phyloP scores from a whole-genome alignment of 371 early-diverging fungal species.

The Rhizopus delemar region DNA sequence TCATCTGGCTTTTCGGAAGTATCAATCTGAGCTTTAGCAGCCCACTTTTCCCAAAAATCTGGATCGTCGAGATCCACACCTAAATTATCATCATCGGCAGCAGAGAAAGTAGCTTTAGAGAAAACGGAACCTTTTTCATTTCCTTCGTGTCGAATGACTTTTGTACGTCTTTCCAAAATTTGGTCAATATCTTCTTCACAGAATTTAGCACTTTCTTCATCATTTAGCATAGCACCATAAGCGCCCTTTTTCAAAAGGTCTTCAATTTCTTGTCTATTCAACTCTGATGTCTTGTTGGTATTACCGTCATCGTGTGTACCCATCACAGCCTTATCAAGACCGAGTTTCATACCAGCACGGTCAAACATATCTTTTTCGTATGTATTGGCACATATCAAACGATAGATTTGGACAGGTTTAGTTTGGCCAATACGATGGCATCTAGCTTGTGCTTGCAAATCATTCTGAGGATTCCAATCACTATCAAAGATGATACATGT shows the following conservation, averaged over 20 bases:
- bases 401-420: slow-evolving; percentile 85
- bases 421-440: slow-evolving; percentile 97
- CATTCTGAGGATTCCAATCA: slow-evolving; percentile 98
- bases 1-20: slow-evolving; percentile 53
- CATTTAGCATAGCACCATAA: slow-evolving; percentile 87
- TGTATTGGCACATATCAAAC: slow-evolving; percentile 88
- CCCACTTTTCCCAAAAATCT: slow-evolving; percentile 95
- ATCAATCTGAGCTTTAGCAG: slow-evolving; percentile 72
- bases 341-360: slow-evolving; percentile 90
- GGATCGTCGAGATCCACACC: slow-evolving; percentile 90
- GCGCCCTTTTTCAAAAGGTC: slow-evolving; percentile 90
- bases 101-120: slow-evolving; percentile 92
- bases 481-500: slow-evolving; percentile 95
- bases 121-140: slow-evolving; percentile 81
- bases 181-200: slow-evolving; percentile 97
- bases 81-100: slow-evolving; percentile 31
- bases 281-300: slow-evolving; percentile 21
- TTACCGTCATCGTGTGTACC: slow-evolving; percentile 14
- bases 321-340: slow-evolving; percentile 89
- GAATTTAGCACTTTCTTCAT: slow-evolving; percentile 80
- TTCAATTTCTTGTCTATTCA: slow-evolving; percentile 85
- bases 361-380: slow-evolving; percentile 98
- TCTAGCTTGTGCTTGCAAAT: slow-evolving; percentile 93
- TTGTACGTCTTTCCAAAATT: slow-evolving; percentile 89
- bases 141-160: slow-evolving; percentile 83